phyloP scores from a whole-genome alignment of 768 basidiomycete genomes.

The Suillus spraguei region DNA sequence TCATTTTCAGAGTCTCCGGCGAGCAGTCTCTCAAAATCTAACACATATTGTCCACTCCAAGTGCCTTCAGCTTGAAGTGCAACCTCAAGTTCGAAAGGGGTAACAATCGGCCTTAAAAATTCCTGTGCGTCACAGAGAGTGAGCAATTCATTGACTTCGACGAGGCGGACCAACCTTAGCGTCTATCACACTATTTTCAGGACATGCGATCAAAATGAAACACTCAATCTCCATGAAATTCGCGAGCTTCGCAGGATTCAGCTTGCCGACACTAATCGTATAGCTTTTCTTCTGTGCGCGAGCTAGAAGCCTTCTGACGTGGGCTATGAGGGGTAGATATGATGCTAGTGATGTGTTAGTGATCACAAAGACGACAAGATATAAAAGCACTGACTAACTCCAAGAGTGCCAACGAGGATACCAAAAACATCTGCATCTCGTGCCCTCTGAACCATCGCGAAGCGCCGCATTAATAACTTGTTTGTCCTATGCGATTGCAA shows the following conservation, averaged over 20 bases:
- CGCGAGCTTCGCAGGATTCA: conserved; percentile 92
- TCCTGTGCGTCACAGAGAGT: conserved; percentile 52
- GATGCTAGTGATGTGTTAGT: conserved; percentile 50
- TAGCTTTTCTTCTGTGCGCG: conserved; percentile 85
- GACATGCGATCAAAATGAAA: conserved; percentile 93
- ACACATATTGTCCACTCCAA: conserved; percentile 79
- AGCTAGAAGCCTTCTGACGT: conserved; percentile 72
- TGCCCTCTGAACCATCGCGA: conserved; percentile 84
- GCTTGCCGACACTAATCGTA: conserved; percentile 92
- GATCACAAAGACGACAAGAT: not conserved
- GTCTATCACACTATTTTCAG: conserved; percentile 85
- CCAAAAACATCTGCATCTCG: conserved; percentile 94
- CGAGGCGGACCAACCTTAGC: conserved; percentile 49
- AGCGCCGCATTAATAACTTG: conserved; percentile 85
- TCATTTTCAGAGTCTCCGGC: conserved; percentile 27
- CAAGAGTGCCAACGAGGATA: conserved; percentile 92
- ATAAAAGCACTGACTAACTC: conserved; percentile 60
- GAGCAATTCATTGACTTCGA: not conserved
- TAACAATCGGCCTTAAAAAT: conserved; percentile 88
- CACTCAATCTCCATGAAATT: conserved; percentile 98
- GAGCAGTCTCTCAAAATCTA: conserved; percentile 72
- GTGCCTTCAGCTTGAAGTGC: conserved; percentile 70
- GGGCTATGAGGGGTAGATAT: conserved; percentile 82
- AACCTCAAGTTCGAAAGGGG: conserved; percentile 87
- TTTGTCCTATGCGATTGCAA: conserved; percentile 75